These are phyloP conservation scores for Dendryphion nanum DNA, from an alignment of 2,329 filamentous ascomycete genomes.

Conservation along the genomic window DNA sequence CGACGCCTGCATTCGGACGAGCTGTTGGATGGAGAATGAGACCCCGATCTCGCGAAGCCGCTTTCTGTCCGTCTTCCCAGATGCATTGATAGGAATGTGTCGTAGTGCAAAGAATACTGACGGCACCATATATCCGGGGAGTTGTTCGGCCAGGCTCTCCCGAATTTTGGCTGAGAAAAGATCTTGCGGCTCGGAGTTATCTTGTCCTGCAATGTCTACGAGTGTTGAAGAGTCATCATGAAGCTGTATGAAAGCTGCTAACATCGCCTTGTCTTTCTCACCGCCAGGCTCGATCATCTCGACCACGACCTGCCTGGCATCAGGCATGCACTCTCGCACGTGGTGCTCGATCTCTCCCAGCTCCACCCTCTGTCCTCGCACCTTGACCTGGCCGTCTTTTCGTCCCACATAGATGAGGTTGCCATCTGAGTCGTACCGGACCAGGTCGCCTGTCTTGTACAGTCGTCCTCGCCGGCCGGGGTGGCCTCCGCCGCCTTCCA, in stretches of 20 bases:
- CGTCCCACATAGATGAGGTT: constrained; percentile 6
- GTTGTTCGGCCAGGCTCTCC: too few relatives aligned
- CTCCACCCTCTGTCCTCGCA: constrained; percentile 12
- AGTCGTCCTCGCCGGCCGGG: too few relatives aligned
- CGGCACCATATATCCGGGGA: constrained; percentile 16
- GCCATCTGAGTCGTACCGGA: constrained; percentile 26
- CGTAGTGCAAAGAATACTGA: constrained; percentile 9
- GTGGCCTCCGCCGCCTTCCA: too few relatives aligned
- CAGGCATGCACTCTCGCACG: too few relatives aligned
- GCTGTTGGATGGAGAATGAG: too few relatives aligned
- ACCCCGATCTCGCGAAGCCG: too few relatives aligned
- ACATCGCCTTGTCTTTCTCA: neutral
- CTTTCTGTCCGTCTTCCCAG: constrained; percentile 6
- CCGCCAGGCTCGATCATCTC: neutral
- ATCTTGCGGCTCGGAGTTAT: neutral
- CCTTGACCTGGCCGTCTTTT: constrained; percentile 12
- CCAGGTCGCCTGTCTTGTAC: constrained; percentile 49
- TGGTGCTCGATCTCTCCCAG: constrained; percentile 13
- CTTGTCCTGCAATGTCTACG: constrained; percentile 1
- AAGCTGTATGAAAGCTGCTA: constrained; percentile 2
- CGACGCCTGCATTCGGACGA: too few relatives aligned
- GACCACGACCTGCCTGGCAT: too few relatives aligned
- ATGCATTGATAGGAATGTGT: constrained; percentile 7
- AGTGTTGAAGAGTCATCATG: constrained; percentile 2
- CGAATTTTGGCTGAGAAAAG: neutral